These are phyloP conservation scores for Saccharomyces hybrid DNA, from an alignment of 1,139 yeast species.

Conservation along the genomic window DNA sequence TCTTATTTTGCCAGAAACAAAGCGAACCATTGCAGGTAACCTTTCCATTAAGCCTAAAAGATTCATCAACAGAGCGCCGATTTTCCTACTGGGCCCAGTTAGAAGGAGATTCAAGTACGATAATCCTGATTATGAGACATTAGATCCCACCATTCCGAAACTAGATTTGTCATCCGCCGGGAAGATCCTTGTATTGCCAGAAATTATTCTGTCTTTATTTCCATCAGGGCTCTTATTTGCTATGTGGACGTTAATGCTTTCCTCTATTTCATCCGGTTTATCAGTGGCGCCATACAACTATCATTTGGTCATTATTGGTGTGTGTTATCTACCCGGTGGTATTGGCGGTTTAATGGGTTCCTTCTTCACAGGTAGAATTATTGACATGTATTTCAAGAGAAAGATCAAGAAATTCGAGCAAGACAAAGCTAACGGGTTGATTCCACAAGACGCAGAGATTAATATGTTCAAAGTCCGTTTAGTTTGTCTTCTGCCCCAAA, in stretches of 20 bases:
- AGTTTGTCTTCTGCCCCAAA: constrained; percentile 34
- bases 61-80: constrained; percentile 40
- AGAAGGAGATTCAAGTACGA: constrained; percentile 19
- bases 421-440: constrained; percentile 21
- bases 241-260: constrained; percentile 60
- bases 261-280: constrained; percentile 53
- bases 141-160: constrained; percentile 29
- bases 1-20: constrained; percentile 61
- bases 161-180: constrained; percentile 37
- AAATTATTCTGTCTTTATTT: constrained; percentile 35
- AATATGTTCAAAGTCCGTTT: constrained; percentile 45
- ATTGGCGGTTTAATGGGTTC: constrained; percentile 48
- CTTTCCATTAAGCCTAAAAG: constrained; percentile 44
- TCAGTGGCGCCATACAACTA: constrained; percentile 42
- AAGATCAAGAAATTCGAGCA: constrained; percentile 15
- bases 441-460: constrained; percentile 29
- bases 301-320: constrained; percentile 48
- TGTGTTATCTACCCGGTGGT: constrained; percentile 57
- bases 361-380: constrained; percentile 39
- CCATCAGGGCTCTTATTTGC: constrained; percentile 63
- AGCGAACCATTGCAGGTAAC: constrained; percentile 60
- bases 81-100: constrained; percentile 27
- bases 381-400: constrained; percentile 40
- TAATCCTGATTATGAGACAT: constrained; percentile 29
- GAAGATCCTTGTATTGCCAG: constrained; percentile 36